Evolutionary conservation across 2,329 filamentous ascomycete species (phyloP).

Genomic region (Tolypocladium cylindrosporum): DNA sequence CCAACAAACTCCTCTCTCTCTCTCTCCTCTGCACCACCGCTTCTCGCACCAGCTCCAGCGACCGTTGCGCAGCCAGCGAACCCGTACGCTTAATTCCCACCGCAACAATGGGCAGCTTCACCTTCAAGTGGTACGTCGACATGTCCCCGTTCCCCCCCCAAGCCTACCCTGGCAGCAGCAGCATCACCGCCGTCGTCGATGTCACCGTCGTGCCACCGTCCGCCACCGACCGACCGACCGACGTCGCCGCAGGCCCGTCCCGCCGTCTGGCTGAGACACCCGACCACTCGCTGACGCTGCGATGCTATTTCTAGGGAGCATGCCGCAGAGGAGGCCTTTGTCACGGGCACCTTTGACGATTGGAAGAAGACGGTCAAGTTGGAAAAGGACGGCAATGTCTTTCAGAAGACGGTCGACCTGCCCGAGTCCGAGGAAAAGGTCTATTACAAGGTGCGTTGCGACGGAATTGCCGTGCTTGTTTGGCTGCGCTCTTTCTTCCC

Average conservation of each 20-base stretch:
- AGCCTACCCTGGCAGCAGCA: background rate
- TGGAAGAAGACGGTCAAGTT: constrained; percentile 84
- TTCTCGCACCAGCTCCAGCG: background rate
- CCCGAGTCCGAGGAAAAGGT: constrained; percentile 60
- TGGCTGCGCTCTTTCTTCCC: background rate
- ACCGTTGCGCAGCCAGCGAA: background rate
- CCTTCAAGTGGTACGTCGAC: constrained; percentile 56
- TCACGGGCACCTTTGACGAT: constrained; percentile 91
- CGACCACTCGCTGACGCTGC: constrained; percentile 3
- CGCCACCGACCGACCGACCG: background rate
- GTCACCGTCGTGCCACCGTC: background rate
- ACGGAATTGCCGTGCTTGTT: background rate
- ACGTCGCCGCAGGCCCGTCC: background rate
- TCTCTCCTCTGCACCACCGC: background rate
- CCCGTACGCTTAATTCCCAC: constrained; percentile 4
- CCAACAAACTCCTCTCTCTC: background rate
- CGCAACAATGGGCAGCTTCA: constrained; percentile 53
- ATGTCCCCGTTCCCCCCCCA: constrained; percentile 2
- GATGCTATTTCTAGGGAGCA: constrained; percentile 55
- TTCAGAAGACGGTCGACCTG: constrained; percentile 73
- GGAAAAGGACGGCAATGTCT: constrained; percentile 61
- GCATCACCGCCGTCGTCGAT: background rate
- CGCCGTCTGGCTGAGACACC: background rate
- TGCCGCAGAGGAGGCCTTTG: constrained; percentile 76
- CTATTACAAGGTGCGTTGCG: constrained; percentile 75